Evolutionary conservation across 2,329 filamentous ascomycete genomes (phyloP), one percentile per base, ranked within the genome.

Genomic region (Fusarium cyanostomum): DNA sequence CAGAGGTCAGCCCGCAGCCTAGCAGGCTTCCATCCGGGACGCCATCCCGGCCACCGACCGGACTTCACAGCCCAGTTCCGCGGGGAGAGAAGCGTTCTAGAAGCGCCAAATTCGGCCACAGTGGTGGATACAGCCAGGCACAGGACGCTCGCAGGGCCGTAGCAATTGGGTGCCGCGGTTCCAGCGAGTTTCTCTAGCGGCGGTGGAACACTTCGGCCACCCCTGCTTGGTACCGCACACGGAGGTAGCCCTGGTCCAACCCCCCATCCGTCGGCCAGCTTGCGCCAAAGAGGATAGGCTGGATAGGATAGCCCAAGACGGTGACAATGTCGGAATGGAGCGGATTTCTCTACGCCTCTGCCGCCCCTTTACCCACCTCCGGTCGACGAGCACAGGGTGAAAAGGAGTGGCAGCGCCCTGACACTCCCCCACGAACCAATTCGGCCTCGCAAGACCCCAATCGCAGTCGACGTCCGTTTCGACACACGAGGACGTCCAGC

Each of bases 251-350:
- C 63, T 51, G 41, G 56, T 55, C 55, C 60, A 39, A 52, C 48
- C 56, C 64, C 52, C 52, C 49, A 63, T 59, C 60, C 64, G 58
- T 62, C 67, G 61, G 55, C 62, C 61, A 61, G 55, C 57, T 62
- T 62, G 63, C 57, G 66, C 66, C 65, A 71, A 66, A 71, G 57
- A 67, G 66, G 59, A 70, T n/a, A n/a, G n/a, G n/a, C n/a, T n/a
- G n/a, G n/a, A n/a, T n/a, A 67, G 66, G 59, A 70, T 69, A 68
- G 67, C 50, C 61, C 57, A 66, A 51, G 57, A 52, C 55, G 64
- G 63, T 46, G 52, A 71, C 59, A 64, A 72, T 72, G 70, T 71
- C 70, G 69, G 70, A 72, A 71, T 72, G 70, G 70, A 71, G 69
- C 63, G 70, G 70, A 64, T 71, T 72, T 68, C 62, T 64, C 60